Evolutionary conservation across 2,329 filamentous ascomycete genomes (phyloP), one percentile per base, ranked within the genome.

Genomic region (Rasamsonia emersonii): DNA sequence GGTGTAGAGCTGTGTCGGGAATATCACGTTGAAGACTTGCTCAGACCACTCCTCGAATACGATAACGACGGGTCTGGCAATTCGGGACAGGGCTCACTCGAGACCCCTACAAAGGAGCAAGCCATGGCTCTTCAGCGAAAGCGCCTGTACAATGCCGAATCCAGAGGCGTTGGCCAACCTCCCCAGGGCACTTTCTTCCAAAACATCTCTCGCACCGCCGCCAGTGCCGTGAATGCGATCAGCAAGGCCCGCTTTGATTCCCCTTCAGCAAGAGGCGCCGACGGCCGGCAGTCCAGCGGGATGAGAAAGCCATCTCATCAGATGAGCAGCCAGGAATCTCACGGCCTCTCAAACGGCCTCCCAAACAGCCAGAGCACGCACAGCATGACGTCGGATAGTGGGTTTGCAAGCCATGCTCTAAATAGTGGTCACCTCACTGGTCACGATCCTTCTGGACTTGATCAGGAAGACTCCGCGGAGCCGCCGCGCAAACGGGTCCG

Each of bases 31-130:
- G 62, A 68, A 41, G 63, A 67, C 39, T 33, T 66, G 16, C 49
- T 70, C 23, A 51, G 63, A 27, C 66, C 66, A 7, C 49, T 70
- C 26, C 55, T 70, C 8, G 64, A 69, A 39, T 67, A 69, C 39
- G 65, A 70, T 36, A 57, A 61, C 34, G 64, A 65, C 35, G 65
- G 65, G 15, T 82, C 84, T 30, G 78, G 77, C 30, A 61, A 77
- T 30, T 75, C 81, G 4, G 79, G 81, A 35, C 75, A 78, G 28
- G 83, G 82, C 28, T 76, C 79, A 44, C 73, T 94, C 47, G 89
- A 96, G 50, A 96, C 91, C 0, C 91, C 91, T 0, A 98, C 91
- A 21, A 98, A 98, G 61, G 91, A 96, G 60, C 91, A 96, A 60
- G 91, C 91, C 38, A 94, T 96, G 88, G 91, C 91, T 8, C 89